Evolutionary conservation across 371 early-diverging fungal genomes (phyloP), one percentile per base, ranked within the genome.

Genomic region (Capillidium rhysosporum): DNA sequence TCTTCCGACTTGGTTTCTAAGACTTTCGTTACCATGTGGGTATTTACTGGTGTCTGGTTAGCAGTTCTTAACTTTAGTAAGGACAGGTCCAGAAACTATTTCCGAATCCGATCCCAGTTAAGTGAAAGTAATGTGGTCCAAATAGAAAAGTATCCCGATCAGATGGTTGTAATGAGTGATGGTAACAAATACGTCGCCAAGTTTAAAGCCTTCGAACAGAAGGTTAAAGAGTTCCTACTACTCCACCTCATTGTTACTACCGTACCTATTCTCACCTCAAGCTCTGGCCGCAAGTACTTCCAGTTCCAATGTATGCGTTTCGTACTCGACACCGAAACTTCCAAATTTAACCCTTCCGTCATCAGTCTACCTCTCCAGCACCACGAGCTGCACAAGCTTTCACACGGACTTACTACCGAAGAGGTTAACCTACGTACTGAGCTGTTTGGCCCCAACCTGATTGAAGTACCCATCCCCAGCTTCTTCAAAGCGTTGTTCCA

Each of bases 231-330:
- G 43, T 34, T 29, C 4, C 31, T 62, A 18, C 59, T 60, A 23
- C 55, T 60, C 56, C 54, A 70, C 57, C 69, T 71, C 52, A 8
- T 62, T 0, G 65, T 72, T 30, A 56, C 61, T 1, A 70, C 73
- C 5, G 64, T 60, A 10, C 63, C 43, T 1, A 61, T 77, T 7
- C 49, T 56, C 7, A 41, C 56, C 12, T 76, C 81, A 2, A 56
- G 53, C 21, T 61, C 63, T 8, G 68, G 70, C 5, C 65, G 72
- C 0, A 62, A 65, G 8, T 86, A 71, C 66, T 80, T 86, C 61
- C 71, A 70, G 16, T 80, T 77, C 61, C 83, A 84, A 54, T 83
- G 83, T 61, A 76, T 82, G 14, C 78, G 87, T 23, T 86, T 78
- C 62, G 67, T 84, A 12, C 73, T 60, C 26, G 63, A 69, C 40